A percentile compares a stretch with the other conserved stretches of the same genome.
Conservation (phyloP, 2,329 filamentous ascomycete genomes). For the Nemania bipapillata region DNA sequence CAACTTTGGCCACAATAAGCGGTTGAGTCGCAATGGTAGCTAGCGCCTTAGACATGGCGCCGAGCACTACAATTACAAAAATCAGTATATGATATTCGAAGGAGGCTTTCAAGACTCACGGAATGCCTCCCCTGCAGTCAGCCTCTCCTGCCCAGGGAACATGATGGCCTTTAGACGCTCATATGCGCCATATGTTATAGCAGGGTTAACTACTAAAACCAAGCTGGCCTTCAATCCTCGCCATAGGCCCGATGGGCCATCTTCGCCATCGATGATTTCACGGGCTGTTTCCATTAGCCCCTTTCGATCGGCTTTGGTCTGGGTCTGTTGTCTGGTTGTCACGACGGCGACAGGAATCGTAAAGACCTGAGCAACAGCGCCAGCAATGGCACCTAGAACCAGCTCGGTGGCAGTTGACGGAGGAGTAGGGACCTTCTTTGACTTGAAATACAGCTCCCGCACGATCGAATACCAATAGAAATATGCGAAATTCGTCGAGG, state of each 20-base stretch:
- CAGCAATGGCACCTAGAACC: conserved; percentile 83
- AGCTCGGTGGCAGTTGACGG: conserved; percentile 86
- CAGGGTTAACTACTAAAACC: conserved; percentile 93
- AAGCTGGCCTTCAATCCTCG: conserved; percentile 94
- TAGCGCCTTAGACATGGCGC: conserved; percentile 89
- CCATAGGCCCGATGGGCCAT: conserved; percentile 90
- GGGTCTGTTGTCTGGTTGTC: conserved; percentile 95
- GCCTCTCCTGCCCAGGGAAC: conserved; percentile 78
- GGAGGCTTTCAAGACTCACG: conserved; percentile 66
- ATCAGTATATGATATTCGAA: conserved; percentile 31
- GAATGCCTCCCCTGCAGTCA: conserved; percentile 90
- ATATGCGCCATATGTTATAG: conserved; percentile 93
- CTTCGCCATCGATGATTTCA: conserved; percentile 89
- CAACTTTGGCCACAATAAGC: conserved; percentile 96
- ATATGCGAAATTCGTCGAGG: conserved; percentile 98
- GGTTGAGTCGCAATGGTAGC: conserved; percentile 94
- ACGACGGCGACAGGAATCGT: conserved; percentile 96
- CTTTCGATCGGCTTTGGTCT: conserved; percentile 83
- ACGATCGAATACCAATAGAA: conserved; percentile 99
- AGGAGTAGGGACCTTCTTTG: conserved; percentile 61
- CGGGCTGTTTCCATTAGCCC: conserved; percentile 85
- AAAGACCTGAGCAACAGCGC: conserved; percentile 91
- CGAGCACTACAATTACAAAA: conserved; percentile 71
- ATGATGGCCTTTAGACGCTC: conserved; percentile 82
- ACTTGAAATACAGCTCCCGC: conserved; percentile 78